Conservation (phyloP, 768 basidiomycete genomes). For the Termitomyces sp. region DNA sequence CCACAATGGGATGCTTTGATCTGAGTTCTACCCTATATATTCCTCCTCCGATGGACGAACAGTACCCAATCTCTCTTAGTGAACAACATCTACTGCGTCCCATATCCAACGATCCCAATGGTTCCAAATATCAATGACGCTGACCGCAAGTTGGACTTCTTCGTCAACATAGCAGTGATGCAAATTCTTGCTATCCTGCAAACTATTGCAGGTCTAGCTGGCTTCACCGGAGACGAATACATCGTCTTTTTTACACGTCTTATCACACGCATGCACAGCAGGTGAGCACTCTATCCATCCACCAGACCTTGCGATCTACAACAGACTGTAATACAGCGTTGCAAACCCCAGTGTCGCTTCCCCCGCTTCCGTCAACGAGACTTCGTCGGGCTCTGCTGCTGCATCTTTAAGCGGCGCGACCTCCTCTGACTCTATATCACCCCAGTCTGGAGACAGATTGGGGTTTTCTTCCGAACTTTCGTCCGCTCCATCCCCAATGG, state of each 20-base stretch:
- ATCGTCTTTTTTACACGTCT: not conserved
- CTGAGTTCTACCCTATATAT: not conserved
- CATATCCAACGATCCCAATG: not conserved
- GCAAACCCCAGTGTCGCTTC: not conserved
- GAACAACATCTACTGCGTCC: not conserved
- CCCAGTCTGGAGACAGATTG: not conserved
- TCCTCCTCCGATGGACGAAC: not conserved
- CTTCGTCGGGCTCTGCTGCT: not conserved
- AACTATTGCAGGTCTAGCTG: not conserved
- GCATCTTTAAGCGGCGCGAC: not conserved
- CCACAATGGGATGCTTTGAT: not conserved
- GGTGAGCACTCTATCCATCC: not conserved
- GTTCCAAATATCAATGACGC: not conserved
- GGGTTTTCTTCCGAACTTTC: not conserved
- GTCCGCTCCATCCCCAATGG: not conserved
- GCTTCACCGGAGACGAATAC: not conserved
- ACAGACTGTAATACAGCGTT: not conserved
- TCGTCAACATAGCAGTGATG: not conserved
- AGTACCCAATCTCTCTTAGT: not conserved
- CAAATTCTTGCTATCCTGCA: not conserved
- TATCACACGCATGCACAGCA: not conserved
- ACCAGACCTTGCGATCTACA: not conserved
- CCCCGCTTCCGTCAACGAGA: not conserved
- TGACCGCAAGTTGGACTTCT: not conserved
- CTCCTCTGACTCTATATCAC: not conserved